Conservation (phyloP, 1,284 basidiomycete species). For the Coniophora puteana region DNA sequence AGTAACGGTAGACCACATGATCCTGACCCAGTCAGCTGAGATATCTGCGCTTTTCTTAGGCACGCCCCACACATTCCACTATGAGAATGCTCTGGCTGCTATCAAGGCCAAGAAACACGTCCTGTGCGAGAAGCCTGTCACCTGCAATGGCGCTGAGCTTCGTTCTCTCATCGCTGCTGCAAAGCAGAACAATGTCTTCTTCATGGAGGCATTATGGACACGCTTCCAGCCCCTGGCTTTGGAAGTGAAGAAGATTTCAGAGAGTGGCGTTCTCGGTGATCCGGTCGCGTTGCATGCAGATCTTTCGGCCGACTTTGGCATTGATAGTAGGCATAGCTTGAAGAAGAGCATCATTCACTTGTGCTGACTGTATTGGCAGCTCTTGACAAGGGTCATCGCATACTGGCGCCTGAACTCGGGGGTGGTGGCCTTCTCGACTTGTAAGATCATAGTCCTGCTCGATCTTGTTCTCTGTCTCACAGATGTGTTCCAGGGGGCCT, state of each 20-base stretch:
- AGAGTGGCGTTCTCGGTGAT: constrained; percentile 57
- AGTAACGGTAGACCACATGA: too few relatives aligned
- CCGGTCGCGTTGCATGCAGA: constrained; percentile 69
- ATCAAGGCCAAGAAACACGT: constrained; percentile 83
- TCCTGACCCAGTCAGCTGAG: constrained; percentile 2
- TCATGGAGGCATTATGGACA: constrained; percentile 89
- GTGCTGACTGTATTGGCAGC: not conserved
- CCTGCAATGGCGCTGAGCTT: constrained; percentile 61
- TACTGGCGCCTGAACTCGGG: constrained; percentile 78
- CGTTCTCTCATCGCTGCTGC: constrained; percentile 70
- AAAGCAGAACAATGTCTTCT: constrained; percentile 73
- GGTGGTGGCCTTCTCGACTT: constrained; percentile 86
- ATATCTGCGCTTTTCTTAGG: constrained; percentile 35
- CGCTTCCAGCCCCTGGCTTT: constrained; percentile 69
- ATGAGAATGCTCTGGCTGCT: constrained; percentile 72
- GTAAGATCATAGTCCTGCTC: constrained; percentile 34
- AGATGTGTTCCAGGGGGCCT: constrained; percentile 53
- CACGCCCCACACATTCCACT: constrained; percentile 87
- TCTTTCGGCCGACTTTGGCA: constrained; percentile 67
- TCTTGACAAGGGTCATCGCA: constrained; percentile 65
- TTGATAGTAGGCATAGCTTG: constrained; percentile 53
- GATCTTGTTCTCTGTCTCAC: constrained; percentile 1
- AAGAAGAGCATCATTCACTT: not conserved
- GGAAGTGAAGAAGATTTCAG: constrained; percentile 64
- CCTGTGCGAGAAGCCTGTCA: constrained; percentile 82